Percentiles rank a stretch among this genome's conserved stretches.
Conservation (phyloP, 805 yeast species). For the Candida ortonii region DNA sequence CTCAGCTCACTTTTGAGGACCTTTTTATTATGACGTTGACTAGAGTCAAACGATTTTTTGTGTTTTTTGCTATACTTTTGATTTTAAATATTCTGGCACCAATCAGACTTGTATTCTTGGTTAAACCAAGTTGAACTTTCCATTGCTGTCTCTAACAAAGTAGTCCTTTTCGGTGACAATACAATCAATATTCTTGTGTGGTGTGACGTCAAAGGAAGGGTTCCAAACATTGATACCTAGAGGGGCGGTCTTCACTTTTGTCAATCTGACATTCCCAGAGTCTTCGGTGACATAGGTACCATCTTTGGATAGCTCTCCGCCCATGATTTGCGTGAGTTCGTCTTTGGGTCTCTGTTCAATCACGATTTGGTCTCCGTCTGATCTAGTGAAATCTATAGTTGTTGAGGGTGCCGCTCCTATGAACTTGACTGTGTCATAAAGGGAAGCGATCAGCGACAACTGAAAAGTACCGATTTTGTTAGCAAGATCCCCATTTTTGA, state of each 20-base stretch:
- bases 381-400: slow-evolving; percentile 71
- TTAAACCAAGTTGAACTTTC: slow-evolving; percentile 39
- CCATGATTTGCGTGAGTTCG: slow-evolving; percentile 76
- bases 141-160: slow-evolving; percentile 46
- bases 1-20: slow-evolving; percentile 1
- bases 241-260: slow-evolving; percentile 78
- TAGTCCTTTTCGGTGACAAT: slow-evolving; percentile 81
- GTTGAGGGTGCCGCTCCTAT: slow-evolving; percentile 95
- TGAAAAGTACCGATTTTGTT: slow-evolving; percentile 96
- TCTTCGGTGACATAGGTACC: slow-evolving; percentile 31
- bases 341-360: slow-evolving; percentile 84
- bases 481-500: slow-evolving; percentile 91
- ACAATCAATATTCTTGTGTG: slow-evolving; percentile 75
- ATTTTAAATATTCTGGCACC: slow-evolving; percentile 1
- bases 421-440: slow-evolving; percentile 66
- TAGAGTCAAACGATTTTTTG: slow-evolving; percentile 1
- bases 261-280: slow-evolving; percentile 24
- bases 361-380: slow-evolving; percentile 68
- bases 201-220: slow-evolving; percentile 95
- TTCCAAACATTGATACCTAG: slow-evolving; percentile 88
- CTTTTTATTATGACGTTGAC: slow-evolving; percentile 1
- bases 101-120: not conserved
- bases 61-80: slow-evolving; percentile 8
- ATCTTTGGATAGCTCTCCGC: slow-evolving; percentile 48
- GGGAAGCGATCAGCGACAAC: slow-evolving; percentile 68